These are phyloP conservation scores for Prunus padus DNA, from an alignment of 306 rosid species.

Conservation along the genomic window DNA sequence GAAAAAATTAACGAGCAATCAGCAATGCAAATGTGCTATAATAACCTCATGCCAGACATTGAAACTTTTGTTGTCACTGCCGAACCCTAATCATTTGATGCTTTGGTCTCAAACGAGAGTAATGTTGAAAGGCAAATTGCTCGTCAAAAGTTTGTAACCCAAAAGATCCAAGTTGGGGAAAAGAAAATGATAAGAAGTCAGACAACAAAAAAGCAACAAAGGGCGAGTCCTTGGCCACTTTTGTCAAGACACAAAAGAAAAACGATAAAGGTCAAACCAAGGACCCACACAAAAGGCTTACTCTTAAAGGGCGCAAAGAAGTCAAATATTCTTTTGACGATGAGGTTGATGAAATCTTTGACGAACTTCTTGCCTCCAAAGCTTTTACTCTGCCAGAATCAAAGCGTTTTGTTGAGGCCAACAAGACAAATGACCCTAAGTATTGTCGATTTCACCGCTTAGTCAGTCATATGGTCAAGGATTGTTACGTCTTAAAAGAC, in stretches of 20 bases:
- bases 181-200: neutral
- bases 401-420: too few relatives aligned
- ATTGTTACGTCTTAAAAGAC: too few relatives aligned
- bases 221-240: neutral
- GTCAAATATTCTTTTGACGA: neutral
- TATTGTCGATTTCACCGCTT: neutral
- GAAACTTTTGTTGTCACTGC: neutral
- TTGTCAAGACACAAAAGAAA: neutral
- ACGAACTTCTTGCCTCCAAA: neutral
- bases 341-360: neutral
- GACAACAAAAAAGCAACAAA: too few relatives aligned
- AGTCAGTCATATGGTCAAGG: neutral
- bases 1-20: too few relatives aligned
- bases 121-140: neutral
- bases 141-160: neutral
- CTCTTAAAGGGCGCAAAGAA: neutral
- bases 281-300: neutral
- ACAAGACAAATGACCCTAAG: neutral
- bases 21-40: neutral
- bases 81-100: neutral
- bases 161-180: neutral
- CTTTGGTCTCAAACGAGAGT: neutral
- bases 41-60: neutral
- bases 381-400: neutral
- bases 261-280: neutral